phyloP scores from a whole-genome alignment of 306 rosid species.

The Ormosia semicastrata region DNA sequence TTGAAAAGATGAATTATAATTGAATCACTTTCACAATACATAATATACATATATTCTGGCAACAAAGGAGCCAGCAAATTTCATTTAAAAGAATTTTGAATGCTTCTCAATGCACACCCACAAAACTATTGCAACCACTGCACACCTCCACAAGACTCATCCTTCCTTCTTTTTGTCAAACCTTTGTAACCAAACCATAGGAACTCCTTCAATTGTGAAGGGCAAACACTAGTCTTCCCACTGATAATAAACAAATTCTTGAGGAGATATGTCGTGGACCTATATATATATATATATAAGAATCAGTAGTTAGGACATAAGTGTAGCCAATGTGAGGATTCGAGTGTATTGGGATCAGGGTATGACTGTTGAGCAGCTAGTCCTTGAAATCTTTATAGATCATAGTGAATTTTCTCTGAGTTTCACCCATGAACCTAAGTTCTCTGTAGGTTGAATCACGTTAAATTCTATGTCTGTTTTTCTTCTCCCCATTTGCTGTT shows the following conservation, averaged over 20 bases:
- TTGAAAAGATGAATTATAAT: neutral
- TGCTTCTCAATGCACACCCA: neutral
- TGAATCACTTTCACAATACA: too few species aligned
- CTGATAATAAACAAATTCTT: neutral
- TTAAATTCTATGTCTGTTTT: neutral
- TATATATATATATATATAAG: too few species aligned
- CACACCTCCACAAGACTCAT: neutral
- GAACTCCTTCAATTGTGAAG: neutral
- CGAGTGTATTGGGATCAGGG: neutral
- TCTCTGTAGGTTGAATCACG: neutral
- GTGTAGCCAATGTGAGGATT: neutral
- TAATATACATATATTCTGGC: neutral
- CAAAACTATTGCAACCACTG: neutral
- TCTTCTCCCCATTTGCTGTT: neutral
- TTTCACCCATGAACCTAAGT: neutral
- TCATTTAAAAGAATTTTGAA: neutral
- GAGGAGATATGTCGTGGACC: neutral
- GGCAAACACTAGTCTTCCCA: neutral
- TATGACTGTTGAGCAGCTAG: neutral
- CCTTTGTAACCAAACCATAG: neutral
- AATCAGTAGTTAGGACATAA: too few species aligned
- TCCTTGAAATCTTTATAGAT: neutral
- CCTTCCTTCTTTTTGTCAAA: neutral
- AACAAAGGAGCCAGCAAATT: neutral
- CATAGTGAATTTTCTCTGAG: slow-evolving; percentile 5